Base-by-base conservation (phyloP, 1,284 basidiomycete species). In the Cryptococcus deneoformans region DNA sequence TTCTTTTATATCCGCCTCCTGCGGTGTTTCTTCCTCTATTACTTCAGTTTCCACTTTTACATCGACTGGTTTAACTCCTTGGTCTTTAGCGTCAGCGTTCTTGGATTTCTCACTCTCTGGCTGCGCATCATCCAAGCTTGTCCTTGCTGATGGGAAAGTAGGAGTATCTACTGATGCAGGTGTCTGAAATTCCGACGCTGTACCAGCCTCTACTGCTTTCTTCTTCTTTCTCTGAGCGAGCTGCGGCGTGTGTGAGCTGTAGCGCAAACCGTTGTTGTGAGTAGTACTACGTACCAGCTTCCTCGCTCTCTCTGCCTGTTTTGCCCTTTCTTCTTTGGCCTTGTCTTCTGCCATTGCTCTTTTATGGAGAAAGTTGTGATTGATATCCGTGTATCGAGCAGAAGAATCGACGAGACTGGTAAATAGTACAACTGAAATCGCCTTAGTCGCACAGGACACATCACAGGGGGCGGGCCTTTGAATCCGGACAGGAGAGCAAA, bases 301-400 rank as follows among this genome's bases (percentile, higher is more conserved):
- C 58, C 73, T 72, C 9, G 73, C 73, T 47, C 73, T 61, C 40
- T 73, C 73, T 11, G 73, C 73, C 58, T 76, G 73, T 72, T 63
- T 76, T 74, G 36, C 72, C 61, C 60, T 70, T 70, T 71, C 71
- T 16, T 66, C 56, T 11, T 49, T 49, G 20, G 50, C 44, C 38
- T 51, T 50, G 45, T 52, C 55, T 57, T 52, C 55, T 39, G 50
- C 50, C 50, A 52, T 47, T 12, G 10, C 39, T 38, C 29, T 10
- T 34, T 35, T 29, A 39, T 45, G 5, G 20, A 36, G 3, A 29
- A 11, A 9, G 34, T 35, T 29, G 34, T 47, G 20, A 9, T 3
- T 3, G 34, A 29, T 29, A 2, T 29, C 29, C 2, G 4, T 29
- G 29, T 29, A 29, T 29, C 29, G 29, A 29, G 29, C 29, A 29